Conservation (phyloP, 2,329 filamentous ascomycete species). For the Verticillium nonalfalfae region DNA sequence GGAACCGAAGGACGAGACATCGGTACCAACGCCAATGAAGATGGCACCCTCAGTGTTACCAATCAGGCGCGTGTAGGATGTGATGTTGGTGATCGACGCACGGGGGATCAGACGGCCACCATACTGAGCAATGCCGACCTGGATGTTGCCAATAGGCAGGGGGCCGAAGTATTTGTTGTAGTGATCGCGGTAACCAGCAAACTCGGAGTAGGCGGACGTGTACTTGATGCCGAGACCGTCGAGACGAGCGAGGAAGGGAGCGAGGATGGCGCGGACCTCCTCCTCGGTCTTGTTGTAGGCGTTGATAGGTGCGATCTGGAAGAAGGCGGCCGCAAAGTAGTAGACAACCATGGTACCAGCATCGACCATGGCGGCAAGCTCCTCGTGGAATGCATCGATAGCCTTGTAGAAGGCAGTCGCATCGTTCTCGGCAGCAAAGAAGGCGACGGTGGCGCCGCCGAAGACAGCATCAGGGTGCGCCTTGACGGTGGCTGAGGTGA, state of each 20-base stretch:
- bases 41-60: constrained; percentile 13
- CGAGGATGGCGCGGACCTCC: constrained; percentile 36
- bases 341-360: constrained; percentile 43
- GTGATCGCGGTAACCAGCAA: constrained; percentile 30
- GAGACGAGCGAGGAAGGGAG: constrained; percentile 35
- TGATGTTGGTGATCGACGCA: constrained; percentile 11
- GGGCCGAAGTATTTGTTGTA: constrained; percentile 31
- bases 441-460: constrained; percentile 21
- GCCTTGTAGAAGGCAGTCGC: constrained; percentile 24
- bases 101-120: constrained; percentile 16
- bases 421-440: constrained; percentile 18
- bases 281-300: constrained; percentile 36
- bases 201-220: constrained; percentile 14
- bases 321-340: constrained; percentile 37
- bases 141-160: constrained; percentile 30
- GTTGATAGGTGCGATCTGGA: constrained; percentile 39
- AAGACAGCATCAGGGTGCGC: constrained; percentile 25
- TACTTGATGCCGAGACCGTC: constrained; percentile 23
- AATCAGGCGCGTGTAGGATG: constrained; percentile 9
- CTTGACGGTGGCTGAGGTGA: constrained; percentile 28
- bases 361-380: constrained; percentile 40
- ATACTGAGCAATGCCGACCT: constrained; percentile 35
- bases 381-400: constrained; percentile 19
- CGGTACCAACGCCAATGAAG: constrained; percentile 20
- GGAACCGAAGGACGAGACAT: constrained; percentile 18